These are phyloP conservation scores for Fraxinus ornus DNA, from an alignment of 305 asterid species.

Conservation along the genomic window DNA sequence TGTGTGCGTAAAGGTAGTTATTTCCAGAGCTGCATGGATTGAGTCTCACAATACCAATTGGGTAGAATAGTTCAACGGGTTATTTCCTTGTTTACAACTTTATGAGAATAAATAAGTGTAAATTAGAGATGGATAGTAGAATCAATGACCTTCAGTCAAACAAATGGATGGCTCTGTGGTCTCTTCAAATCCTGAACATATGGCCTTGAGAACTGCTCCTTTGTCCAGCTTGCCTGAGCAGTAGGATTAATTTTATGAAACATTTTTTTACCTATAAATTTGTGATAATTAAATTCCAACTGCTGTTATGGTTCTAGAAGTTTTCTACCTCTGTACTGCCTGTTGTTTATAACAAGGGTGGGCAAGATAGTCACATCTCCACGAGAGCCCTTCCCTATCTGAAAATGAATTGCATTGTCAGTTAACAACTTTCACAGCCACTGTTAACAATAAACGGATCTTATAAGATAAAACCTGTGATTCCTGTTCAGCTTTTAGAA, in stretches of 20 bases:
- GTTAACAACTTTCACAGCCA: constrained; percentile 23
- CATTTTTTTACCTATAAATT: background rate
- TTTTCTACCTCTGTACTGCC: constrained; percentile 82
- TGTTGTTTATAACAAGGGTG: constrained; percentile 82
- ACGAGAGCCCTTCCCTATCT: constrained; percentile 89
- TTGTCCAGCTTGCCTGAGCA: constrained; percentile 85
- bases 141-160: constrained; percentile 58
- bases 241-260: background rate
- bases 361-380: constrained; percentile 98
- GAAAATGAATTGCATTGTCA: constrained; percentile 31
- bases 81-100: background rate
- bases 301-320: background rate
- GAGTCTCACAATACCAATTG: background rate
- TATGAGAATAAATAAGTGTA: background rate
- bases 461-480: constrained; percentile 57
- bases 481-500: constrained; percentile 89
- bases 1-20: background rate
- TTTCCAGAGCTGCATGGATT: background rate
- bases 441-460: background rate
- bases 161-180: constrained; percentile 93
- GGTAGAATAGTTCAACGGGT: background rate
- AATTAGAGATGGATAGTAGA: constrained; percentile 17
- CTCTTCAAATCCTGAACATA: constrained; percentile 96
- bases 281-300: background rate
- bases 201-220: constrained; percentile 95